phyloP scores from a whole-genome alignment of 1,284 basidiomycete genomes.

The Polyporus tsugae region DNA sequence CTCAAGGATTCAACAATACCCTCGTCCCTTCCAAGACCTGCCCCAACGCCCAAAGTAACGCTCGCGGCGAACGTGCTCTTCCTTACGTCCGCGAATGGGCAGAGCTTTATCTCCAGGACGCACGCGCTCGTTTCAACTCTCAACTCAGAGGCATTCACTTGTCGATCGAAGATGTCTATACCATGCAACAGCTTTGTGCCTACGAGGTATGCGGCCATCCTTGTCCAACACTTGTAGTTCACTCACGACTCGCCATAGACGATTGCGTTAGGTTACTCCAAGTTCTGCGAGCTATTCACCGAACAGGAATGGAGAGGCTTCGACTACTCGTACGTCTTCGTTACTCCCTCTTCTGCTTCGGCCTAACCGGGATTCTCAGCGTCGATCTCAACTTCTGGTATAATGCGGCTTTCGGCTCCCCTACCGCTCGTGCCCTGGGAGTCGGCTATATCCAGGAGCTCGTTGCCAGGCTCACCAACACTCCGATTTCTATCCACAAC shows the following conservation, averaged over 20 bases:
- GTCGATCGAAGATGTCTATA: slow-evolving; percentile 74
- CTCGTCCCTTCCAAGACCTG: slow-evolving; percentile 81
- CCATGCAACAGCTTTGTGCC: slow-evolving; percentile 82
- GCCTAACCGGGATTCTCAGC: slow-evolving; percentile 28
- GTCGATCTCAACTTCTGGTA: slow-evolving; percentile 56
- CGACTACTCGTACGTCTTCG: slow-evolving; percentile 72
- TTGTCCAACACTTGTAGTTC: neutral
- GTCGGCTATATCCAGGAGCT: slow-evolving; percentile 88
- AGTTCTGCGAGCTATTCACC: slow-evolving; percentile 91
- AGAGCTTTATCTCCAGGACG: slow-evolving; percentile 72
- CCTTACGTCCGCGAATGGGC: slow-evolving; percentile 73
- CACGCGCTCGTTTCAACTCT: slow-evolving; percentile 66
- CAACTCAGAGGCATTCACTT: slow-evolving; percentile 72
- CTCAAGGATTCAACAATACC: slow-evolving; percentile 79
- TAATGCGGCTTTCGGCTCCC: slow-evolving; percentile 82
- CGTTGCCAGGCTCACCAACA: slow-evolving; percentile 80
- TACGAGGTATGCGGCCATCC: slow-evolving; percentile 70
- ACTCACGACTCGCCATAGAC: slow-evolving; percentile 58
- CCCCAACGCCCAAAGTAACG: slow-evolving; percentile 57
- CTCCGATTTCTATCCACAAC: slow-evolving; percentile 72
- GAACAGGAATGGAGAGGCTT: slow-evolving; percentile 91
- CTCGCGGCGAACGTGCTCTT: slow-evolving; percentile 63
- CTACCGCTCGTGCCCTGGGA: slow-evolving; percentile 81
- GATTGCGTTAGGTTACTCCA: slow-evolving; percentile 88
- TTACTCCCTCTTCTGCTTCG: neutral